Evolutionary conservation across 176 grass and related monocot genomes (phyloP).

Genomic region (Phragmites australis): DNA sequence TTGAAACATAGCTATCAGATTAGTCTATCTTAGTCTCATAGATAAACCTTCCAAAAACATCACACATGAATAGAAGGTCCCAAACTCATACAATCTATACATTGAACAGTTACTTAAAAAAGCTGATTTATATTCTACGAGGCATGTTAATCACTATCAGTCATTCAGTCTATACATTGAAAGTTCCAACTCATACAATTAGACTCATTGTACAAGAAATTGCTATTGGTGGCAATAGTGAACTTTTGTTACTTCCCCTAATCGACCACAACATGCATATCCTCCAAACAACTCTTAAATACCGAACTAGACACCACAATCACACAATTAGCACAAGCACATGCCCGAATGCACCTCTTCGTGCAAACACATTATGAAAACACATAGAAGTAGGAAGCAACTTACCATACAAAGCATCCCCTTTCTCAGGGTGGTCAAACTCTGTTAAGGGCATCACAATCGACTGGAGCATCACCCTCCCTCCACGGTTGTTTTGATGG

Average conservation of each 20-base stretch:
- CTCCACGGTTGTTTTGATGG: slow-evolving; percentile 45
- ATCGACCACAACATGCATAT: not conserved
- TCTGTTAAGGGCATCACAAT: slow-evolving; percentile 60
- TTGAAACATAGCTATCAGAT: not conserved
- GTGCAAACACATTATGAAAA: not conserved
- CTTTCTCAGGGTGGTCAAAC: slow-evolving; percentile 94
- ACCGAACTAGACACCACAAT: too few species aligned
- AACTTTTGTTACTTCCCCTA: not conserved
- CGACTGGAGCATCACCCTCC: slow-evolving; percentile 23
- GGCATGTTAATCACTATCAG: not conserved
- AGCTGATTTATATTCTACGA: not conserved
- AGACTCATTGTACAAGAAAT: not conserved
- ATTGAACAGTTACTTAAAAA: not conserved
- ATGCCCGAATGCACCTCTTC: not conserved
- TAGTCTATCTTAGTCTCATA: not conserved
- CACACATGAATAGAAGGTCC: too few species aligned
- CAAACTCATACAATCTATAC: too few species aligned
- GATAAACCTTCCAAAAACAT: not conserved
- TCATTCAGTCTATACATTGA: not conserved
- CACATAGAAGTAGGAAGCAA: not conserved
- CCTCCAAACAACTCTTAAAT: not conserved
- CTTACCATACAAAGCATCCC: slow-evolving; percentile 83
- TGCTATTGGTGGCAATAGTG: not conserved
- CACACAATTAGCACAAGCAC: not conserved
- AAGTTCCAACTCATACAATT: not conserved